phyloP scores from a whole-genome alignment of 2,329 filamentous ascomycete genomes.

The Colletotrichum noveboracense region DNA sequence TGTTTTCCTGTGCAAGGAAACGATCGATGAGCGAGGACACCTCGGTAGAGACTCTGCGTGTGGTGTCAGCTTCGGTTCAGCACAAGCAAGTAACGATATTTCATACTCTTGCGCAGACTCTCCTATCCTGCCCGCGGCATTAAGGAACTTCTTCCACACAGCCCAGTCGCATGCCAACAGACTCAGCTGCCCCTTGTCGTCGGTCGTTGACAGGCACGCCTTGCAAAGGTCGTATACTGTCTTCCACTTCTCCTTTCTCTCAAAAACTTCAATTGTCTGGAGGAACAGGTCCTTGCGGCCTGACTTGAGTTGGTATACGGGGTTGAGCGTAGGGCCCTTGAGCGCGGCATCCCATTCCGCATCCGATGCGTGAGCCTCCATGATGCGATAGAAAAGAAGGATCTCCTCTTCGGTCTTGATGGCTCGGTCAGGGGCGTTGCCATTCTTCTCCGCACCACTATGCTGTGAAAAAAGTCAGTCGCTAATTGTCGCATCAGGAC shows the following conservation, averaged over 20 bases:
- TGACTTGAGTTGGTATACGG: conserved; percentile 46
- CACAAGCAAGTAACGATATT: neutral
- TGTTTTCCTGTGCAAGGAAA: conserved; percentile 3
- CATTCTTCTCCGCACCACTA: neutral
- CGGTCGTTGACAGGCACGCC: conserved; percentile 43
- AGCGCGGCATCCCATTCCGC: conserved; percentile 47
- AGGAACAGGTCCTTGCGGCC: conserved; percentile 53
- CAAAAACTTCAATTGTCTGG: conserved; percentile 43
- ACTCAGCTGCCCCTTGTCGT: conserved; percentile 40
- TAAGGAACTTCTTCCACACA: conserved; percentile 44
- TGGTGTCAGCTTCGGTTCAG: neutral
- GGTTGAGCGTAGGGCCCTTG: conserved; percentile 43
- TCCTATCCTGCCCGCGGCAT: conserved; percentile 39
- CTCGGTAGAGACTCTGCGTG: neutral
- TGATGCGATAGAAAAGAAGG: conserved; percentile 52
- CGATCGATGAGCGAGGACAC: conserved; percentile 10
- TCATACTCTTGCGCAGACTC: conserved; percentile 37
- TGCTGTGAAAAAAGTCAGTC: neutral
- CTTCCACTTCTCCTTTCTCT: conserved; percentile 45
- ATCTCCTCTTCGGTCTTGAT: conserved; percentile 56
- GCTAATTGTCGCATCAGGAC: neutral
- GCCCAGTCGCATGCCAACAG: conserved; percentile 51
- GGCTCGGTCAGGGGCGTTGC: conserved; percentile 28
- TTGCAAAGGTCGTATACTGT: conserved; percentile 48
- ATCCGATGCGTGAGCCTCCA: conserved; percentile 46